Evolutionary conservation across 1,139 yeast species (phyloP).

Genomic region (Taphrina confusa): DNA sequence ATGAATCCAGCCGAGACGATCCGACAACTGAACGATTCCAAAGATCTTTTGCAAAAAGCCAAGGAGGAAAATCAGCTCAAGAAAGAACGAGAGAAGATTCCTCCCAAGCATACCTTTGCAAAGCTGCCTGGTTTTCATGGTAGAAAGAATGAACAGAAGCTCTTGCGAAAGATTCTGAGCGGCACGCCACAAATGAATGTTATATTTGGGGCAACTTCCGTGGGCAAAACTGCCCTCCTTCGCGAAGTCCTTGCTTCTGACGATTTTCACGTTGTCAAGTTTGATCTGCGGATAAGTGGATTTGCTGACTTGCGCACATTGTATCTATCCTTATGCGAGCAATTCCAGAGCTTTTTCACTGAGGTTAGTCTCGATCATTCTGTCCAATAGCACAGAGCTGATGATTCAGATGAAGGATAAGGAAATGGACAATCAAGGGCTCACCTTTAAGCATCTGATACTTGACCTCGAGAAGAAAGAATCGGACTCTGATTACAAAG

Average conservation of each 20-base stretch:
- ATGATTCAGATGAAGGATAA: conserved; percentile 1
- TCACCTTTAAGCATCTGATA: conserved; percentile 25
- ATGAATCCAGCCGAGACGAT: conserved; percentile 33
- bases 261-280: conserved; percentile 21
- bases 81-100: conserved; percentile 19
- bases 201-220: conserved; percentile 31
- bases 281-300: conserved; percentile 27
- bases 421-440: conserved; percentile 15
- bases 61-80: conserved; percentile 15
- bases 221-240: conserved; percentile 28
- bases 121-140: conserved; percentile 34
- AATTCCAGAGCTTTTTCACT: conserved; percentile 15
- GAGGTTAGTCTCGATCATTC: conserved; percentile 17
- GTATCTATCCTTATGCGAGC: conserved; percentile 23
- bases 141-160: conserved; percentile 16
- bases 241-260: conserved; percentile 29
- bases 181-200: conserved; percentile 24
- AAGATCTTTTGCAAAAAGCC: conserved; percentile 29
- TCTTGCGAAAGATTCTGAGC: conserved; percentile 11
- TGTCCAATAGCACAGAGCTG: no score
- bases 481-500: not conserved
- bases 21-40: conserved; percentile 25
- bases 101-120: conserved; percentile 25
- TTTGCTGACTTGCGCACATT: conserved; percentile 26
- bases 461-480: conserved; percentile 28